Evolutionary conservation across 257 asterid species (phyloP), one percentile per base, ranked within the genome.

Genomic region (Plantago major): DNA sequence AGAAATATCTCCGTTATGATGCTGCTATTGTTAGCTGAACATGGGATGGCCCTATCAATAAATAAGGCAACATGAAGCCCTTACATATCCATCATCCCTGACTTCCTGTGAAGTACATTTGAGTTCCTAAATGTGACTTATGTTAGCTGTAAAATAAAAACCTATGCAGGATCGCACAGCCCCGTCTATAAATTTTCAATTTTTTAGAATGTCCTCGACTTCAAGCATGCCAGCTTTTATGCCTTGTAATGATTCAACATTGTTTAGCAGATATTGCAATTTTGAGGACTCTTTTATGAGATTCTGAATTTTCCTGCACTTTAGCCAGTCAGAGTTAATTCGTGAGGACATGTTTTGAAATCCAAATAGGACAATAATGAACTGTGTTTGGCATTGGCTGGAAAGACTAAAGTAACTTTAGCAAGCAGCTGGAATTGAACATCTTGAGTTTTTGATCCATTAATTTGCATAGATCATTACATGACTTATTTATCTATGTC

Each of bases 21-120:
- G 60, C 50, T 43, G 46, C 50, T 48, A 46, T 5, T 26, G 44
- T 9, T n/a, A 7, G 44, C 10, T 14, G 40, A 18, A n/a, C 4
- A 26, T 11, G 9, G 40, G 1, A 53, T 70, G 50, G 53, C 63
- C 52, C 33, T 7, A 28, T 54, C 55, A 63, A 6, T 13, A 17
- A 59, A 52, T 11, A 40, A 65, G 46, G 56, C 52, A 50, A 44
- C 46, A 58, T 33, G 49, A n/a, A 55, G n/a, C 33, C 26, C 26
- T 4, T 46, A 46, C 16, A 10, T 26, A 17, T 55, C 14, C 60
- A 30, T 3, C 2, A 3, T 55, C 26, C 18, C 43, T 33, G 40
- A 33, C 40, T 33, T 33, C 8, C 40, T 33, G 5, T 33, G 40
- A 33, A 33, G 26, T 22, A 22, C 26, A 33, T 3, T 33, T 33